A percentile compares a stretch with the other conserved stretches of the same genome.
Evolutionary conservation across 1,284 basidiomycete species (phyloP).

Genomic region (Ustilago trichophora): DNA sequence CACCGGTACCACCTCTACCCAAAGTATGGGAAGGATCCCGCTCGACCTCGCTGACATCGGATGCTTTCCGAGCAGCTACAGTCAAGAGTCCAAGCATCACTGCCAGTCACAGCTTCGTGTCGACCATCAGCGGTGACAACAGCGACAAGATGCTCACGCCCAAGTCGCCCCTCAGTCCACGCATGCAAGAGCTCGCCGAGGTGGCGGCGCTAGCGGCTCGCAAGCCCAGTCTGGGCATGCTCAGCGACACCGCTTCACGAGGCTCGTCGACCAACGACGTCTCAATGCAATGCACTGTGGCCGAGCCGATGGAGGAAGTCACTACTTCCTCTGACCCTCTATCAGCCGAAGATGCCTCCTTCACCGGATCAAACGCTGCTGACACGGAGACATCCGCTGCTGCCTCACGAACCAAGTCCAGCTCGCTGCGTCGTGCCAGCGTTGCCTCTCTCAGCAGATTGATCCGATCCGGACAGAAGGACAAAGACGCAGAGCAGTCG

Average conservation of each 20-base stretch:
- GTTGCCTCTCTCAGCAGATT: conserved; percentile 28
- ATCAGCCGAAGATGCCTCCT: background rate
- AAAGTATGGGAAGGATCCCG: conserved; percentile 85
- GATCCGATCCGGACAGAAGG: conserved; percentile 25
- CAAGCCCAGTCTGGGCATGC: conserved; percentile 16
- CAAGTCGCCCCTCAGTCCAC: conserved; percentile 41
- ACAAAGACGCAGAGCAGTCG: conserved; percentile 20
- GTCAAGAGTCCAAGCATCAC: conserved; percentile 28
- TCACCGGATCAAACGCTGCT: background rate
- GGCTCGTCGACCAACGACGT: conserved; percentile 31
- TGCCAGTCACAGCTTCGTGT: conserved; percentile 32
- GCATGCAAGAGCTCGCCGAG: conserved; percentile 39
- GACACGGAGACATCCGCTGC: conserved; percentile 1
- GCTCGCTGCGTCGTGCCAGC: conserved; percentile 31
- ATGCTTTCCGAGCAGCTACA: conserved; percentile 23
- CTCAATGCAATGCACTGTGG: conserved; percentile 12
- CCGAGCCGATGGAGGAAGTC: conserved; percentile 32
- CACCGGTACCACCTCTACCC: conserved; percentile 94
- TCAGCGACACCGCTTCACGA: conserved; percentile 20
- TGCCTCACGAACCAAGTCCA: conserved; percentile 14
- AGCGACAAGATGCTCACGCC: conserved; percentile 34
- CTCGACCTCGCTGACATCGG: conserved; percentile 69
- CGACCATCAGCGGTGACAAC: conserved; percentile 23
- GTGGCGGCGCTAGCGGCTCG: conserved; percentile 35
- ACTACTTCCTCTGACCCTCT: conserved; percentile 8